Evolutionary conservation across 2,329 filamentous ascomycete species (phyloP).

Genomic region (Beauveria scarabaeidicola): DNA sequence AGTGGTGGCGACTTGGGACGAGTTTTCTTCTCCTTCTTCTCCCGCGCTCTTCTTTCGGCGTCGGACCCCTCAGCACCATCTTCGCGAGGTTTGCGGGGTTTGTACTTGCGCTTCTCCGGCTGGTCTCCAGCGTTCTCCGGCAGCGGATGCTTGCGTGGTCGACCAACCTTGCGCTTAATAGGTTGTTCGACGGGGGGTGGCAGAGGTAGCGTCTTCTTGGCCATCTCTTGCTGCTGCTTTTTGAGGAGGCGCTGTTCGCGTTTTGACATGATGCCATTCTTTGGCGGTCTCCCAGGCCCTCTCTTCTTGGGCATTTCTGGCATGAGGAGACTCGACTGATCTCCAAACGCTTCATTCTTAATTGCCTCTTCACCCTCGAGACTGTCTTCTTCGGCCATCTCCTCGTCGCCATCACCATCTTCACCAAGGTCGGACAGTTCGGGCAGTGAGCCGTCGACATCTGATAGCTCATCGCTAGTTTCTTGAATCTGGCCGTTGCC

Average conservation of each 20-base stretch:
- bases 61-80: conserved; percentile 48
- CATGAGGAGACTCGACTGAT: conserved; percentile 27
- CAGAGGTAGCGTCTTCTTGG: conserved; percentile 43
- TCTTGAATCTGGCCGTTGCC: conserved; percentile 48
- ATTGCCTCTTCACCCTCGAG: conserved; percentile 20
- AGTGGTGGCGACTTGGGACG: conserved; percentile 53
- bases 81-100: conserved; percentile 50
- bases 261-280: conserved; percentile 78
- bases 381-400: conserved; percentile 20
- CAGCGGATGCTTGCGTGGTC: conserved; percentile 54
- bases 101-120: conserved; percentile 58
- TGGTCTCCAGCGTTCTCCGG: conserved; percentile 46
- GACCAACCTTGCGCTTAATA: conserved; percentile 56
- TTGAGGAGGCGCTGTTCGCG: conserved; percentile 58
- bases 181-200: conserved; percentile 40
- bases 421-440: conserved; percentile 32
- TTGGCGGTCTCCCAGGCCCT: conserved; percentile 72
- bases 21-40: conserved; percentile 53
- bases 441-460: conserved; percentile 32
- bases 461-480: conserved; percentile 45
- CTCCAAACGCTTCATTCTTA: conserved; percentile 22
- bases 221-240: conserved; percentile 42
- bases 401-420: conserved; percentile 27
- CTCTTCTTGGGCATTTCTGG: conserved; percentile 54
- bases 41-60: conserved; percentile 45